phyloP scores from a whole-genome alignment of 2,329 filamentous ascomycete genomes.

The Cladosporium colombiae region DNA sequence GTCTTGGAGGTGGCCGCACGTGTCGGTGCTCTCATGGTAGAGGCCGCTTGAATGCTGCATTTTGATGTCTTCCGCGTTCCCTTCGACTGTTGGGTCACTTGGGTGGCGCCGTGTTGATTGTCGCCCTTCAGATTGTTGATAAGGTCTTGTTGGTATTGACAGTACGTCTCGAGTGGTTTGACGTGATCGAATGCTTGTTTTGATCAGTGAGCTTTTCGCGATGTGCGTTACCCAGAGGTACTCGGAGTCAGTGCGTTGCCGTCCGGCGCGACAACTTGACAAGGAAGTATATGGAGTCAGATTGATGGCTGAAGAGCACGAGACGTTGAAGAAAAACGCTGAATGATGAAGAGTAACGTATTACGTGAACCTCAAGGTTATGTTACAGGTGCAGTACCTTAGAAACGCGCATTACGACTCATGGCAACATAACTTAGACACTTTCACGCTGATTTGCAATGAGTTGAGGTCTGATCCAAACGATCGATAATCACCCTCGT shows the following conservation, averaged over 20 bases:
- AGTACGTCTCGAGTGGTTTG: background rate
- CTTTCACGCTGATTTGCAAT: background rate
- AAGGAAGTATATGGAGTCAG: background rate
- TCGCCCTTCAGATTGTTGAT: background rate
- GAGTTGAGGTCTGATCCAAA: background rate
- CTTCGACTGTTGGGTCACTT: background rate
- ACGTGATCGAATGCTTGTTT: background rate
- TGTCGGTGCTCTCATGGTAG: background rate
- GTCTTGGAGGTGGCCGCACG: background rate
- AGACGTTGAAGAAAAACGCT: background rate
- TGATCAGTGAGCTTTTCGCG: background rate
- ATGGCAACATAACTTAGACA: background rate
- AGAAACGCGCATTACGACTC: background rate
- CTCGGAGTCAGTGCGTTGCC: background rate
- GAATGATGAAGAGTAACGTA: background rate
- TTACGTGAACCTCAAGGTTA: background rate
- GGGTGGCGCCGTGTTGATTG: background rate
- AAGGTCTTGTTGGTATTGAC: background rate
- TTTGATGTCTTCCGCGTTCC: background rate
- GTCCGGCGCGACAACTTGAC: background rate
- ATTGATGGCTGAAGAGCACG: background rate
- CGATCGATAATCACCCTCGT: background rate
- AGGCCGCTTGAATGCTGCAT: background rate
- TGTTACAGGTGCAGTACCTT: background rate
- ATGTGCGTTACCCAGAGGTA: background rate